A percentile compares a stretch with the other conserved stretches of the same genome.
phyloP scores from a whole-genome alignment of 345 rosid genomes.

The Clarkia xantiana region DNA sequence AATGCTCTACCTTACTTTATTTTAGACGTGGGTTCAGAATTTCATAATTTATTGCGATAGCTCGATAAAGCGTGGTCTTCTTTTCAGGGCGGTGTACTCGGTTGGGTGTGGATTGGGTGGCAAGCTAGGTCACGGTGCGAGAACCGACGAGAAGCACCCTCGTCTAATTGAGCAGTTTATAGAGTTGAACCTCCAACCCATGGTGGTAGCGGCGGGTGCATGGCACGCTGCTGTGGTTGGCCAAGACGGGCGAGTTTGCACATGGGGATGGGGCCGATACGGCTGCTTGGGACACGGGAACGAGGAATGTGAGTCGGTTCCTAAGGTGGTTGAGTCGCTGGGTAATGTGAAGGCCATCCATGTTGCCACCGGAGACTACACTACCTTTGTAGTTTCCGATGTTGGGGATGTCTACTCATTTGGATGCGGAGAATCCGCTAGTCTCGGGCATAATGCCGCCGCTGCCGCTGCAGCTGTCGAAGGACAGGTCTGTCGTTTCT shows the following conservation, averaged over 20 bases:
- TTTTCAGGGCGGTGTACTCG: constrained; percentile 76
- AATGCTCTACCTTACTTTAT: too few relatives aligned
- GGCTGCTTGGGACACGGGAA: constrained; percentile 95
- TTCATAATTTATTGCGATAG: too few relatives aligned
- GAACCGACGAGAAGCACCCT: constrained; percentile 62
- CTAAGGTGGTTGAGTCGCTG: constrained; percentile 69
- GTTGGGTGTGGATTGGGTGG: constrained; percentile 98
- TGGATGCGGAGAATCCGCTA: constrained; percentile 74
- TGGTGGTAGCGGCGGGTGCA: constrained; percentile 78
- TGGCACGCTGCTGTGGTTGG: constrained; percentile 99
- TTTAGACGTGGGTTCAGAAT: too few relatives aligned
- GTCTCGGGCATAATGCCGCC: constrained; percentile 54
- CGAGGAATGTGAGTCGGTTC: constrained; percentile 54
- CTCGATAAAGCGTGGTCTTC: too few relatives aligned
- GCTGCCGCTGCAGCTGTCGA: constrained; percentile 22
- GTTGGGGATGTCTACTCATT: constrained; percentile 85
- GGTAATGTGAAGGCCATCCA: constrained; percentile 59
- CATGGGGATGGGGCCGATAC: constrained; percentile 96
- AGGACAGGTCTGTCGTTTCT: constrained; percentile 29
- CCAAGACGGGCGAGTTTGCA: constrained; percentile 77
- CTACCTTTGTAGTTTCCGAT: constrained; percentile 77
- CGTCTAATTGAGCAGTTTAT: constrained; percentile 68
- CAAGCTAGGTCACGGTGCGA: constrained; percentile 83
- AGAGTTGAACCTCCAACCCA: constrained; percentile 58
- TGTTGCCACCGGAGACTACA: constrained; percentile 74